Evolutionary conservation across 768 basidiomycete species (phyloP).

Genomic region (Mycena floridula): DNA sequence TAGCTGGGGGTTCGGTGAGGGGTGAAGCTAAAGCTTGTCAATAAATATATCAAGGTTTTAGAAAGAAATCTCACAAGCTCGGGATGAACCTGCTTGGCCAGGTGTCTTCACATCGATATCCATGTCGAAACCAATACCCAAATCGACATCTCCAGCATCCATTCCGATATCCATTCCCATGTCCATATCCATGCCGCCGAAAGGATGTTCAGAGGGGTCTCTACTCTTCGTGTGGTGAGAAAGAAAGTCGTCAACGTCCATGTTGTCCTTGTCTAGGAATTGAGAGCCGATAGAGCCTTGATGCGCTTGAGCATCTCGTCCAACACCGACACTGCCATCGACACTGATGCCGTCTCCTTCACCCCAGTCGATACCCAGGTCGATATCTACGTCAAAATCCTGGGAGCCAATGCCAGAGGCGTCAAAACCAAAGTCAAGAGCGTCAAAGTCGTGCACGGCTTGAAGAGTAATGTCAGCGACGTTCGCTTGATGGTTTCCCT

Average conservation of each 20-base stretch:
- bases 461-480: slow-evolving; percentile 86
- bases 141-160: slow-evolving; percentile 23
- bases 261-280: slow-evolving; percentile 41
- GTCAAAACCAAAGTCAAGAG: slow-evolving; percentile 61
- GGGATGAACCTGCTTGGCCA: slow-evolving; percentile 55
- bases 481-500: slow-evolving; percentile 78
- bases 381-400: slow-evolving; percentile 59
- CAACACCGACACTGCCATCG: slow-evolving; percentile 64
- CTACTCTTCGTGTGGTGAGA: slow-evolving; percentile 55
- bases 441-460: slow-evolving; percentile 63
- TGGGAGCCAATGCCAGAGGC: slow-evolving; percentile 71
- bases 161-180: slow-evolving; percentile 19
- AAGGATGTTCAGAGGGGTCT: slow-evolving; percentile 61
- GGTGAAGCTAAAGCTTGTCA: slow-evolving; percentile 53
- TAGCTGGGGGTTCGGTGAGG: slow-evolving; percentile 66
- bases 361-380: slow-evolving; percentile 75
- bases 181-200: slow-evolving; percentile 48
- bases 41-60: background rate
- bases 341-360: slow-evolving; percentile 51
- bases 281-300: slow-evolving; percentile 60
- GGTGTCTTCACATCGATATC: slow-evolving; percentile 48
- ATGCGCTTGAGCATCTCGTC: slow-evolving; percentile 57
- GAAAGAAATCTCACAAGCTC: slow-evolving; percentile 53
- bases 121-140: slow-evolving; percentile 59
- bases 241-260: slow-evolving; percentile 55